Conservation (phyloP, 176 grass and related monocot species). For the Paspalum notatum region DNA sequence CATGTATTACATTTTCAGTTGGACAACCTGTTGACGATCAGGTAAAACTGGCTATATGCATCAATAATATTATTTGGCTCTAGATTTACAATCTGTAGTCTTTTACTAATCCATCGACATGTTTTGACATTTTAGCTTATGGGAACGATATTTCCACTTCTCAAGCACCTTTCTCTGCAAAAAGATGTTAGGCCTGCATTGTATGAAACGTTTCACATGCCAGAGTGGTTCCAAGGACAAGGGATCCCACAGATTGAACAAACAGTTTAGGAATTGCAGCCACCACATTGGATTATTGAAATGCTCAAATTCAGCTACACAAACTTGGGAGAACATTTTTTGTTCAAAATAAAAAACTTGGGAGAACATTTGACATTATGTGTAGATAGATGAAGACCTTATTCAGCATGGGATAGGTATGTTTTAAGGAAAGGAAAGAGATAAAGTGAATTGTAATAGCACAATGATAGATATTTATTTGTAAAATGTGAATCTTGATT, state of each 20-base stretch:
- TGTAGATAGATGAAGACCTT: constrained; percentile 18
- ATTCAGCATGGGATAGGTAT: background rate
- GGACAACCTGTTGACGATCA: constrained; percentile 76
- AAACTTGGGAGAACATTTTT: background rate
- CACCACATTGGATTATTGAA: constrained; percentile 28
- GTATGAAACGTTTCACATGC: constrained; percentile 85
- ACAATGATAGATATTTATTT: constrained; percentile 14
- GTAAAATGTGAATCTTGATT: constrained; percentile 15
- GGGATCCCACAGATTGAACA: constrained; percentile 62
- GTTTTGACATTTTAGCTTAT: constrained; percentile 65
- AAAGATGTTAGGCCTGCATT: constrained; percentile 76
- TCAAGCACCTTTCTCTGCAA: constrained; percentile 78
- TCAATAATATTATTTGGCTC: background rate
- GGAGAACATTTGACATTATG: constrained; percentile 37
- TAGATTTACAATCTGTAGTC: background rate
- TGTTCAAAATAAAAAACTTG: too few species aligned
- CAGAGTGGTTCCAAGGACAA: constrained; percentile 86
- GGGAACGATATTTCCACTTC: constrained; percentile 77
- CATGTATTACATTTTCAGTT: constrained; percentile 82
- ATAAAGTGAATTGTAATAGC: constrained; percentile 28
- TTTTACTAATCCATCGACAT: constrained; percentile 36
- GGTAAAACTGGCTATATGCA: constrained; percentile 45
- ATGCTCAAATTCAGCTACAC: background rate
- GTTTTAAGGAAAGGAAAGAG: background rate
- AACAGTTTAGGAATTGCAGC: constrained; percentile 25